Evolutionary conservation across 805 yeast species (phyloP).

Genomic region (Wickerhamomyces kurtzmanii): DNA sequence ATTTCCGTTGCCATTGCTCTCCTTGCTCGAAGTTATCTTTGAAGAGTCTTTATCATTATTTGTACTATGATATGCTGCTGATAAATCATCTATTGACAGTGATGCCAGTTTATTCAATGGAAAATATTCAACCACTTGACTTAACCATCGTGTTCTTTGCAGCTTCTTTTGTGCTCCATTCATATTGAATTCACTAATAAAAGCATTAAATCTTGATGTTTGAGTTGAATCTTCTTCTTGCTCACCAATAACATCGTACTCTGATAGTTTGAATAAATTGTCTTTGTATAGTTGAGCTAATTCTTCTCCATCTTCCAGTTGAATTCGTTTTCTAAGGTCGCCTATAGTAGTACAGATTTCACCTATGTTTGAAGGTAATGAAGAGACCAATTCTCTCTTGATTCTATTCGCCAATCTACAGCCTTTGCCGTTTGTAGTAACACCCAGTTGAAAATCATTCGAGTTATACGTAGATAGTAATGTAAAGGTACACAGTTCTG

Average conservation of each 20-base stretch:
- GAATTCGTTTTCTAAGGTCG: conserved; percentile 43
- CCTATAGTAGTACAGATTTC: conserved; percentile 65
- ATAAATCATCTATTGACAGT: conserved; percentile 49
- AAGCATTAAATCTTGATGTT: conserved; percentile 44
- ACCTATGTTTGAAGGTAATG: conserved; percentile 63
- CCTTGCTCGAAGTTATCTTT: background rate
- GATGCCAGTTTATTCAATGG: conserved; percentile 61
- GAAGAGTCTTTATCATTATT: background rate
- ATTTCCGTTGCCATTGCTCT: background rate
- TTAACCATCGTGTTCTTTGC: conserved; percentile 72
- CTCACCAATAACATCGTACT: conserved; percentile 38
- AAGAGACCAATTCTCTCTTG: conserved; percentile 58
- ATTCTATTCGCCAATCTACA: conserved; percentile 78
- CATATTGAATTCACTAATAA: conserved; percentile 52
- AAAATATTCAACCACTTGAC: conserved; percentile 85
- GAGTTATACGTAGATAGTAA: conserved; percentile 60
- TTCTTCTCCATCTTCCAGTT: conserved; percentile 35
- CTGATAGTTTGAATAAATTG: conserved; percentile 16
- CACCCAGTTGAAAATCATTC: conserved; percentile 73
- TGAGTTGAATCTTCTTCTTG: conserved; percentile 66
- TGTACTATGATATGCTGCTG: conserved; percentile 26
- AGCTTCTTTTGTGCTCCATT: conserved; percentile 38
- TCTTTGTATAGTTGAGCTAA: conserved; percentile 13
- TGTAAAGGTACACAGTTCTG: conserved; percentile 67
- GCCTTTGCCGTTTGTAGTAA: conserved; percentile 83